Evolutionary conservation across 164 flowering plant species (phyloP).

Genomic region (Paratinospora sagittata): DNA sequence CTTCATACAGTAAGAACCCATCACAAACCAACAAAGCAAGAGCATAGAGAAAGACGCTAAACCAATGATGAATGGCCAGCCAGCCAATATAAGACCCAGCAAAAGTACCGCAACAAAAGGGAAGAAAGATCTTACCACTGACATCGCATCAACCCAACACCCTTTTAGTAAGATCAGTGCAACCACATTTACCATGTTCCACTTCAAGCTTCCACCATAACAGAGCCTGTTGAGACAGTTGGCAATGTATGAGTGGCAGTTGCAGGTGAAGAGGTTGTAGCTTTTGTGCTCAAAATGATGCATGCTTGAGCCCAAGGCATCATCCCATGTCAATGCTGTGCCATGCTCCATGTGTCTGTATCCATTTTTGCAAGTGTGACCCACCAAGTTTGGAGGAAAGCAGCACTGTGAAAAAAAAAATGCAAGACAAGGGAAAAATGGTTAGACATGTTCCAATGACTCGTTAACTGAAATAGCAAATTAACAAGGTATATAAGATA

Average conservation of each 20-base stretch:
- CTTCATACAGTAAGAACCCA: conserved; percentile 53
- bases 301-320: conserved; percentile 49
- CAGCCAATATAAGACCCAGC: conserved; percentile 57
- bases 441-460: background rate
- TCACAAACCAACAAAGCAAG: conserved; percentile 62
- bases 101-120: conserved; percentile 56
- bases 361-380: conserved; percentile 66
- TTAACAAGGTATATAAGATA: background rate
- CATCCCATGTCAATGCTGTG: conserved; percentile 76
- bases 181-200: conserved; percentile 83
- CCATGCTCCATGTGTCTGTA: conserved; percentile 68
- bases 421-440: background rate
- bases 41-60: conserved; percentile 55
- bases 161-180: conserved; percentile 58
- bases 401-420: conserved; percentile 63
- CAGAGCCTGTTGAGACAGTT: conserved; percentile 70
- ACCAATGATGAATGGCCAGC: conserved; percentile 77
- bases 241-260: conserved; percentile 80
- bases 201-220: conserved; percentile 59
- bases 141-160: conserved; percentile 55
- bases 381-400: conserved; percentile 63
- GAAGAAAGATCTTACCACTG: conserved; percentile 59
- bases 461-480: background rate
- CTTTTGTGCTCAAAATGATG: conserved; percentile 63
- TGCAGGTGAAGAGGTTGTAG: conserved; percentile 88